Conservation (phyloP, 345 rosid species). For the Acer campestre region DNA sequence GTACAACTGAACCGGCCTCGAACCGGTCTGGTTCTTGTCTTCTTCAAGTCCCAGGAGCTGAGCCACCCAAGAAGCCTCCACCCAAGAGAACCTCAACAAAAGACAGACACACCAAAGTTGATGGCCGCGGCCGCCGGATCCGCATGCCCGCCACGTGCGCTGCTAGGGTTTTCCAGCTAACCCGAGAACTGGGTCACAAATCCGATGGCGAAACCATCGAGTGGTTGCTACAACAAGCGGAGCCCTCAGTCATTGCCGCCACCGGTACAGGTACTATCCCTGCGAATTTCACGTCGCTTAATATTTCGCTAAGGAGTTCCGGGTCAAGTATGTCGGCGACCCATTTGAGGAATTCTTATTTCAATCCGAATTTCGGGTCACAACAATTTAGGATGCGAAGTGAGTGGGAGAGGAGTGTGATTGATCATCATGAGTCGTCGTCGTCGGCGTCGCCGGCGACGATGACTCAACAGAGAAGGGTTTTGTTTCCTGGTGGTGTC, state of each 20-base stretch:
- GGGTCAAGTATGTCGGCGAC: constrained; percentile 77
- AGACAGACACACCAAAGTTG: constrained; percentile 94
- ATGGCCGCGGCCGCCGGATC: constrained; percentile 96
- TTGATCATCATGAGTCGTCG: constrained; percentile 20
- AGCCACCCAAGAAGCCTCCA: constrained; percentile 55
- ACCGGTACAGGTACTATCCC: constrained; percentile 96
- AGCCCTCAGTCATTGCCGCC: constrained; percentile 88
- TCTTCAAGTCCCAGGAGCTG: constrained; percentile 1
- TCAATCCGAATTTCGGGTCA: constrained; percentile 40
- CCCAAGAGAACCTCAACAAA: constrained; percentile 75
- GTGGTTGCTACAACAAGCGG: constrained; percentile 92
- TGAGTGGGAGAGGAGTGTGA: constrained; percentile 42
- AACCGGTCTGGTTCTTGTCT: neutral
- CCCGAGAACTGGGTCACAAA: constrained; percentile 87
- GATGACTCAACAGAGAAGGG: constrained; percentile 25
- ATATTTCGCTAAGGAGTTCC: constrained; percentile 81
- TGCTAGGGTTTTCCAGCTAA: constrained; percentile 90
- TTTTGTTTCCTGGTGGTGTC: constrained; percentile 36
- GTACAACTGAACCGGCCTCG: neutral
- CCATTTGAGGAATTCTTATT: constrained; percentile 57
- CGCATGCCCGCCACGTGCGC: constrained; percentile 96
- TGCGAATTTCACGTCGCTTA: constrained; percentile 86
- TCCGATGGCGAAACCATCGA: constrained; percentile 92
- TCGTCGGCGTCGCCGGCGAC: too few relatives aligned
- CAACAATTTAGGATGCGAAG: constrained; percentile 34